A percentile compares a stretch with the other conserved stretches of the same genome.
phyloP scores from a whole-genome alignment of 2,329 filamentous ascomycete species.

The Beauveria australis region DNA sequence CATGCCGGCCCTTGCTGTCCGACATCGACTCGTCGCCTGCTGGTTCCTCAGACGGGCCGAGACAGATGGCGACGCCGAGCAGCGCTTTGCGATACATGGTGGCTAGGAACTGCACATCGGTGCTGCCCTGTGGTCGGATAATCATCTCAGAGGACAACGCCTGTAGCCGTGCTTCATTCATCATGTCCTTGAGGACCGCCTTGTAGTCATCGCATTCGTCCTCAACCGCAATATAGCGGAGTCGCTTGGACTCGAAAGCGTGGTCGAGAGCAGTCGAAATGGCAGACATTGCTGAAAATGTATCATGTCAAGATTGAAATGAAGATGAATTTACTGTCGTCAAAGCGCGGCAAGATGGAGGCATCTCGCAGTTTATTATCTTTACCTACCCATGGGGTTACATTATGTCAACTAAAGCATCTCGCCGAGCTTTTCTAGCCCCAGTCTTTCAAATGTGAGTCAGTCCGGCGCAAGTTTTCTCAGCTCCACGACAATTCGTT shows the following conservation, averaged over 20 bases:
- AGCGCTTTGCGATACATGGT: constrained; percentile 13
- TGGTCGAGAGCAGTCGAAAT: constrained; percentile 7
- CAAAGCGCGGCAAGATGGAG: not conserved
- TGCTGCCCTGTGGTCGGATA: constrained; percentile 11
- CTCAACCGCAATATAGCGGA: constrained; percentile 15
- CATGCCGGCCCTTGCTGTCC: not conserved
- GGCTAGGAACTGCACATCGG: constrained; percentile 12
- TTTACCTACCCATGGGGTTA: not conserved
- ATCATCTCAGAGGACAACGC: constrained; percentile 10
- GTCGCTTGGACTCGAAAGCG: constrained; percentile 14
- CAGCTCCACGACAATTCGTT: not conserved
- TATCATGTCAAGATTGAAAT: not conserved
- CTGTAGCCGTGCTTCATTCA: constrained; percentile 13
- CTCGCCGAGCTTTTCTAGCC: too few relatives aligned
- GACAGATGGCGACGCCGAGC: constrained; percentile 17
- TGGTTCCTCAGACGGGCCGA: constrained; percentile 8
- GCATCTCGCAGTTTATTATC: not conserved
- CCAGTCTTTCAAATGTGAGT: not conserved
- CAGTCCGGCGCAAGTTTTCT: not conserved
- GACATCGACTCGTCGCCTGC: not conserved
- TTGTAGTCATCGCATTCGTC: constrained; percentile 13
- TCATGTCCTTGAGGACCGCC: constrained; percentile 10
- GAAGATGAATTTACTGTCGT: not conserved
- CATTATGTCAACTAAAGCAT: not conserved
- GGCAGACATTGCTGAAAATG: not conserved